These are phyloP conservation scores for Xylaria sp. DNA, from an alignment of 495 filamentous ascomycete species.

Conservation along the genomic window DNA sequence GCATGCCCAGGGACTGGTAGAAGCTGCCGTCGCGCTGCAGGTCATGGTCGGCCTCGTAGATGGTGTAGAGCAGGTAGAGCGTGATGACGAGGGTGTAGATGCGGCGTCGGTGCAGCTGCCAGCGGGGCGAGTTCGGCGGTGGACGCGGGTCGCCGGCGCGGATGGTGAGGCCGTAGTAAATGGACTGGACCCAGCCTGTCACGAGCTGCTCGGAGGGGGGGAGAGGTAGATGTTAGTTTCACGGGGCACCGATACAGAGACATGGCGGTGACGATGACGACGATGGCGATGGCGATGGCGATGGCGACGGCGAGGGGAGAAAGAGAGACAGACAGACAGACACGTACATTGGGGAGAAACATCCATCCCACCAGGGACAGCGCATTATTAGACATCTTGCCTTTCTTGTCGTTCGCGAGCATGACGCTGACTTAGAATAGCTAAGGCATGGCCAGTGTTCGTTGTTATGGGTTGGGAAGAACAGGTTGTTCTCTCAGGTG, in stretches of 20 bases:
- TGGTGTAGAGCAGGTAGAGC: conserved; percentile 86
- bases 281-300: no score
- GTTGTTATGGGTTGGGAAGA: neutral
- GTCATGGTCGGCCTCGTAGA: conserved; percentile 90
- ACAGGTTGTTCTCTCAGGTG: neutral
- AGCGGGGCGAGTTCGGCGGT: conserved; percentile 71
- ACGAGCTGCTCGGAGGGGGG: conserved; percentile 65
- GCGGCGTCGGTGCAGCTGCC: conserved; percentile 72
- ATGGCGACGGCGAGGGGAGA: no score
- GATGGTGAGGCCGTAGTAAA: conserved; percentile 90
- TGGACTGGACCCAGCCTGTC: conserved; percentile 75
- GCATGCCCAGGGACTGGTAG: conserved; percentile 76
- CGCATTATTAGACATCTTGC: conserved; percentile 48
- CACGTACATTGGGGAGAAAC: conserved; percentile 75
- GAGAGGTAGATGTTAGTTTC: conserved; percentile 27
- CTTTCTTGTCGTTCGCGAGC: neutral
- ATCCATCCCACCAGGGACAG: conserved; percentile 82
- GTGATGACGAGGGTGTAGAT: conserved; percentile 84
- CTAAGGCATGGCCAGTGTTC: conserved; percentile 36
- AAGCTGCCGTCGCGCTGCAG: conserved; percentile 74
- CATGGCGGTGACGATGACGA: neutral
- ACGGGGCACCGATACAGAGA: neutral
- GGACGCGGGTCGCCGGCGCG: conserved; percentile 89
- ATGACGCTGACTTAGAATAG: neutral
- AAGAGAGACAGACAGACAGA: no score